Evolutionary conservation across 2,329 filamentous ascomycete genomes (phyloP), one percentile per base, ranked within the genome.

Genomic region (Arthrobotrys musiformis): DNA sequence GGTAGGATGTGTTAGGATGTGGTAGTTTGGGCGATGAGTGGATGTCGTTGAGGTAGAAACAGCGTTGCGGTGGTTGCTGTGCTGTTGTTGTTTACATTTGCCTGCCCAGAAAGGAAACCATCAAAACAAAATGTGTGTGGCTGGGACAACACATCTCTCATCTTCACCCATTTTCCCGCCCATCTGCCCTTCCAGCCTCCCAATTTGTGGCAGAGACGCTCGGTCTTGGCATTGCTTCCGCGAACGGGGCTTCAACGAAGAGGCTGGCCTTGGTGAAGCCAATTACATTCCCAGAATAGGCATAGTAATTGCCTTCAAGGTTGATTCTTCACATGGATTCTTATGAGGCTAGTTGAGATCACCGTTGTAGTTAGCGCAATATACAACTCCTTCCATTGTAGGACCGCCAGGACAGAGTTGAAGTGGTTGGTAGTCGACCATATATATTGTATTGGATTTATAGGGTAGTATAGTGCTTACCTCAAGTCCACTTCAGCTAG

Each of bases 51-150:
- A 50, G 17, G 22, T 28, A 37, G 61, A 37, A 50, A 52, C 30
- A 42, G 63, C 28, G 63, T 50, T 75, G 70, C 44, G 50, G 70
- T 68, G 28, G 72, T 70, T 70, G 72, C 66, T 46, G 42, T 56
- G 52, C 64, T 66, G 72, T 76, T 76, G 72, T 66, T 76, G 72
- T 76, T 76, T 76, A 76, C 72, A 56, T 70, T 76, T 58, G 24
- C 44, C 50, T 40, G 58, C 66, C 72, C 56, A 69, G 42, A 76
- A 58, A 48, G 58, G 66, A 63, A 69, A 76, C 40, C 28, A 60
- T 46, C 72, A 76, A 68, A 76, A 76, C 72, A 75, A 68, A 73
- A 66, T 58, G 52, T 30, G 63, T 63, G 72, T 76, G 72, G 72
- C 72, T 76, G 72, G 72, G 72, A 44, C 70, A 75, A 68, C 70